Evolutionary conservation across 768 basidiomycete species (phyloP), one percentile per base, ranked within the genome.

Genomic region (Podaxis pistillaris): DNA sequence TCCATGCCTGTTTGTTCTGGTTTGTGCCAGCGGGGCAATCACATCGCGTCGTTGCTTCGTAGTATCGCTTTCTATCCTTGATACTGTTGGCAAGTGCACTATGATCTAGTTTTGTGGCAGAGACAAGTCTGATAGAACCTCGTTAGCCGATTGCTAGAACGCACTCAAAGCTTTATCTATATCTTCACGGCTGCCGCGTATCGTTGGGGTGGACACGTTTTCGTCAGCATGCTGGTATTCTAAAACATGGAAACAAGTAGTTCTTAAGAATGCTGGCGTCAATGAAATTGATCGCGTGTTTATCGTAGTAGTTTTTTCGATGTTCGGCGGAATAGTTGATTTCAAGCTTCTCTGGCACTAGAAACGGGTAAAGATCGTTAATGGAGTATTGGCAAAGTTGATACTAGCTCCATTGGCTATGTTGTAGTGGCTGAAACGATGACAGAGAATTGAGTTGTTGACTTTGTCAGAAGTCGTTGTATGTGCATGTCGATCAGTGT

Each of bases 81-180:
- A 19, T 37, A 38, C 9, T 33, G 36, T 55, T 36, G 17, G 19
- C 17, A 36, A 55, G 17, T 37, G 22, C n/a, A 19, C 36, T 55
- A 37, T 28, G 36, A 55, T 33, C 30, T 15, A 6, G n/a, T 37
- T 37, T 55, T 11, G 30, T 22, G 22, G 8, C 6, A 49, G 19
- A 49, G 19, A n/a, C 47, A 19, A 24, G 19, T 56, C 54, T 56
- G 54, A 56, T 56, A 26, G 54, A 56, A 56, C 38, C 22, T 40
- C 13, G 37, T 22, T 56, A 56, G 11, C 54, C 54, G 54, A 56
- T 22, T 56, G 38, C 38, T 40, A 40, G 24, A 26, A 37, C n/a
- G 37, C 37, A 24, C 24, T 19, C 9, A 12, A 12, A 37, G 17
- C 9, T 38, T 12, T 37, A 37, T 37, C 53, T 55, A 37, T 37